Base-by-base conservation (phyloP, 495 filamentous ascomycete species). In the Penicillium angulare region DNA sequence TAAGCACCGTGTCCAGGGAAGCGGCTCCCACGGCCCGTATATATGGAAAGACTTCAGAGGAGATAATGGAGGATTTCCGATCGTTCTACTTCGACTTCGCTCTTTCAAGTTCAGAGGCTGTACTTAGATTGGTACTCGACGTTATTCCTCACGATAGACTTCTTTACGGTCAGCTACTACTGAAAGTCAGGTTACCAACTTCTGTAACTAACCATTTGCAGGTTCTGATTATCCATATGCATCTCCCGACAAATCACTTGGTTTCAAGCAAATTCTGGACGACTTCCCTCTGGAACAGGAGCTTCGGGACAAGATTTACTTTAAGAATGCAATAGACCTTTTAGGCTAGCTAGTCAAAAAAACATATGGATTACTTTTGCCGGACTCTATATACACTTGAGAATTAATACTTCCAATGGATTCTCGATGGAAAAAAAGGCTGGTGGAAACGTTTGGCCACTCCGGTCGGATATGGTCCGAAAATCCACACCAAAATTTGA, bases 61-160 rank as follows among this genome's bases (percentile, higher is more conserved):
- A 66, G 35, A 49, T 64, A 22, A 44, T 72, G 38, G 67, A 73
- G 29, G 68, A 68, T 2, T 68, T 69, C 6, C 52, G 52, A 31
- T 46, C 32, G 16, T 78, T 79, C 53, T 67, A 78, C 48, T 75
- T 65, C 43, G 69, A 74, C 41, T 21, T 63, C 38, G 69, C 56
- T 20, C 46, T 65, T 33, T 70, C 56, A 20, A 66, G 51, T 54
- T 68, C 66, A 55, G 70, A 61, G 47, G 68, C 63, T 35, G 69
- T 60, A 50, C 64, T 72, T 58, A 64, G 49, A 58, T 53, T 58
- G 49, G 57, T 73, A 34, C 27, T 68, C 33, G 66, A 68, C 16
- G 46, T 70, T 18, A 73, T 76, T 38, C 69, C 67, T 3, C 53
- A 60, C 29, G 69, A 70, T 6, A 72, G 73, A 17, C 56, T 85